Evolutionary conservation across 495 filamentous ascomycete genomes (phyloP).

Genomic region (Penicillium antarcticum): DNA sequence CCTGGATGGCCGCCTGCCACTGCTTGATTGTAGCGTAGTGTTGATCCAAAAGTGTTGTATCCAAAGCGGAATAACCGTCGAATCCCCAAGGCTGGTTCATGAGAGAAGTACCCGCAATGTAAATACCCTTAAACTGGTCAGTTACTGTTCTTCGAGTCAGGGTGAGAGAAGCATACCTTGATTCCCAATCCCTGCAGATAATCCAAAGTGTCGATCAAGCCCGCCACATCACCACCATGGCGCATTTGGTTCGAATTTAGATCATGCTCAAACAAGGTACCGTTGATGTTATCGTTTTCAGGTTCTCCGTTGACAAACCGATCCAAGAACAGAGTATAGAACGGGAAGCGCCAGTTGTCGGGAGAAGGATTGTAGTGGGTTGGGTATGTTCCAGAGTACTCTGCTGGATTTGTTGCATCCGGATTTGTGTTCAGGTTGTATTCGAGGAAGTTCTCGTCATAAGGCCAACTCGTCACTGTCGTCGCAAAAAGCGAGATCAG

Average conservation of each 20-base stretch:
- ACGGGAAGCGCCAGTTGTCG: conserved; percentile 65
- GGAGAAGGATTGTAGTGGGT: conserved; percentile 53
- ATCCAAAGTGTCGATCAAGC: conserved; percentile 62
- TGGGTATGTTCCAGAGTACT: conserved; percentile 57
- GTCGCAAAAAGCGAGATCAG: conserved; percentile 31
- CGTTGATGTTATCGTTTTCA: conserved; percentile 66
- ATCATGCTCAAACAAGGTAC: conserved; percentile 66
- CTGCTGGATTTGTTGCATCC: conserved; percentile 51
- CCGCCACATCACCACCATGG: conserved; percentile 66
- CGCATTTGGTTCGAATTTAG: conserved; percentile 64
- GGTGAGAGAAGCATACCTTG: conserved; percentile 44
- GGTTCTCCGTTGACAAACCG: conserved; percentile 72
- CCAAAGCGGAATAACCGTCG: conserved; percentile 64
- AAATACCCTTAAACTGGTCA: conserved; percentile 48
- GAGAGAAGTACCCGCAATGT: conserved; percentile 64
- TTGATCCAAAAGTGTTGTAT: conserved; percentile 65
- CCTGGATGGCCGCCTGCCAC: conserved; percentile 62
- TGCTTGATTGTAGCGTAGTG: conserved; percentile 61
- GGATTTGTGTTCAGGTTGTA: conserved; percentile 65
- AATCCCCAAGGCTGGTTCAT: conserved; percentile 70
- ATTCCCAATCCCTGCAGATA: conserved; percentile 74
- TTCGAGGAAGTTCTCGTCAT: conserved; percentile 47
- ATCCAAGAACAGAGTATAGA: conserved; percentile 69
- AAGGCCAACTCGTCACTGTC: conserved; percentile 45
- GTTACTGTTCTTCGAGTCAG: not conserved